Evolutionary conservation across 2,329 filamentous ascomycete genomes (phyloP).

Genomic region (Pyricularia grisea): DNA sequence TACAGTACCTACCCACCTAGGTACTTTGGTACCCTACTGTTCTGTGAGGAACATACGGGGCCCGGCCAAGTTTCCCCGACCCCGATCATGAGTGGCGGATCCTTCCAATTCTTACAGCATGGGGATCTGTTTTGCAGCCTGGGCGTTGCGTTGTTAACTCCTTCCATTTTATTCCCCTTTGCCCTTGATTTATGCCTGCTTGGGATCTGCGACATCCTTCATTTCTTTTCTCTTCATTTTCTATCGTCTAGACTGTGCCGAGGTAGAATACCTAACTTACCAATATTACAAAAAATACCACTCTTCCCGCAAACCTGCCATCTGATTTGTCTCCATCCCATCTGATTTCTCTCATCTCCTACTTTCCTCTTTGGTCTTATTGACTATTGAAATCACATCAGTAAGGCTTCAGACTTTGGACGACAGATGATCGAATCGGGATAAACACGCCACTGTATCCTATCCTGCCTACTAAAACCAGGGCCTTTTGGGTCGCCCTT

Average conservation of each 20-base stretch:
- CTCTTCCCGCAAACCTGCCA: neutral
- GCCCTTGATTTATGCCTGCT: neutral
- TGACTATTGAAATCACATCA: neutral
- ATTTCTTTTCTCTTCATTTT: neutral
- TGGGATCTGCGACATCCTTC: neutral
- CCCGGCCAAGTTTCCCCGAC: neutral
- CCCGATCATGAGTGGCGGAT: neutral
- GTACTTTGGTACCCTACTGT: too few relatives aligned
- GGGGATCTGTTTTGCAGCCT: neutral
- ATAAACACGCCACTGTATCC: neutral
- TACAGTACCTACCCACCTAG: too few relatives aligned
- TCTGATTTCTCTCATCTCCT: neutral
- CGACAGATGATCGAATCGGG: neutral
- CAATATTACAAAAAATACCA: neutral
- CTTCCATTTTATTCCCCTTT: neutral
- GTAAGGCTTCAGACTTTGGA: neutral
- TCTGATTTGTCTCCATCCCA: neutral
- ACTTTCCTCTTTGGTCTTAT: neutral
- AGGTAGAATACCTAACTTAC: neutral
- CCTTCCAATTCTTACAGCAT: neutral
- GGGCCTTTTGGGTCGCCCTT: neutral
- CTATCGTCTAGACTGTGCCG: neutral
- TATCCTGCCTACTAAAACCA: too few relatives aligned
- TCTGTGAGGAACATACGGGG: neutral
- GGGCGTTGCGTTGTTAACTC: neutral